Percentiles rank a stretch among this genome's conserved stretches.
phyloP scores from a whole-genome alignment of 805 yeast species.

The Ogataea corticis region DNA sequence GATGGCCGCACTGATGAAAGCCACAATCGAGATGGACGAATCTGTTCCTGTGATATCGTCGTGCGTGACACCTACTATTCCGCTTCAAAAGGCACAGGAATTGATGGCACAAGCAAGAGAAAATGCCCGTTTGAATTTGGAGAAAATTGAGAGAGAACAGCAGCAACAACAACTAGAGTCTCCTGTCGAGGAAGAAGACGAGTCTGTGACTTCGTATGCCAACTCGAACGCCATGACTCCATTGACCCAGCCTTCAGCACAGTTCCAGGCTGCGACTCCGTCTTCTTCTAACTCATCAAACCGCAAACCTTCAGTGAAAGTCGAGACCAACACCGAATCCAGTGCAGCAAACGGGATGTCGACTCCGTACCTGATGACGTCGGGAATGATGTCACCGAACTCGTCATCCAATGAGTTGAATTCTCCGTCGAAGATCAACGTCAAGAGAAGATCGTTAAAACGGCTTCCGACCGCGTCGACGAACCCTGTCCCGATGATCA shows the following conservation, averaged over 20 bases:
- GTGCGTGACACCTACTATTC: conserved; percentile 93
- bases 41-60: conserved; percentile 88
- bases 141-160: conserved; percentile 42
- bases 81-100: conserved; percentile 83
- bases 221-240: conserved; percentile 25
- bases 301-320: conserved; percentile 32
- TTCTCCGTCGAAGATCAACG: conserved; percentile 13
- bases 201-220: conserved; percentile 11
- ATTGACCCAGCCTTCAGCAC: conserved; percentile 19
- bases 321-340: conserved; percentile 37
- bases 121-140: conserved; percentile 57
- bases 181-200: conserved; percentile 23
- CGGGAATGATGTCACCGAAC: conserved; percentile 59
- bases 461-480: conserved; percentile 25
- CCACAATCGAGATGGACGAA: conserved; percentile 95
- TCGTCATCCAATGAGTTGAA: conserved; percentile 23
- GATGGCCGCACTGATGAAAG: conserved; percentile 93
- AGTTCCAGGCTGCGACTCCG: conserved; percentile 29
- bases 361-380: conserved; percentile 67
- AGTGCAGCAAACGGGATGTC: conserved; percentile 49
- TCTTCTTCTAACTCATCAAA: conserved; percentile 27
- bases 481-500: conserved; percentile 33
- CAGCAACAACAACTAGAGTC: conserved; percentile 14
- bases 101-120: conserved; percentile 80
- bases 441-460: conserved; percentile 19